phyloP scores from a whole-genome alignment of 306 rosid species.

The Crataegus laevigata region DNA sequence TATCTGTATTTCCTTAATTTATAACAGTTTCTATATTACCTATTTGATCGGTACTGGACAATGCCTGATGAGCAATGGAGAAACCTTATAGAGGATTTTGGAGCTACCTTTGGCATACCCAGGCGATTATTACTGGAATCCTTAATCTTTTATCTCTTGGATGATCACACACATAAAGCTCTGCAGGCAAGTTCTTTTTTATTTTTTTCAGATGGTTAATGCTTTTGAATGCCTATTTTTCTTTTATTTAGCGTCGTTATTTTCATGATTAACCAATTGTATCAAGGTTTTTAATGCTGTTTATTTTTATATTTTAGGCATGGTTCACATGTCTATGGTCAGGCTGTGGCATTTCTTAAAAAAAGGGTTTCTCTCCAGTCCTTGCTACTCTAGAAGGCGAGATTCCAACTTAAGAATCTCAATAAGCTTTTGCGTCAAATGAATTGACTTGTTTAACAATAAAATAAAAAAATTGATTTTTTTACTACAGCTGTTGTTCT shows the following conservation, averaged over 20 bases:
- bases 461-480: background rate
- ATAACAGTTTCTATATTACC: slow-evolving; percentile 73
- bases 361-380: background rate
- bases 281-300: slow-evolving; percentile 1
- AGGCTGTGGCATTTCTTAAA: background rate
- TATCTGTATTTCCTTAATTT: slow-evolving; percentile 44
- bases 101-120: slow-evolving; percentile 64
- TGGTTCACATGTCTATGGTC: background rate
- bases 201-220: slow-evolving; percentile 5
- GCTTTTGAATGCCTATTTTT: slow-evolving; percentile 9
- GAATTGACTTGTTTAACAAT: background rate
- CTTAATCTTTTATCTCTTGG: slow-evolving; percentile 72
- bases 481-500: background rate
- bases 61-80: slow-evolving; percentile 84
- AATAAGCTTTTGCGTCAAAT: background rate
- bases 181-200: slow-evolving; percentile 50
- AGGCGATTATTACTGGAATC: slow-evolving; percentile 80
- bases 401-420: background rate
- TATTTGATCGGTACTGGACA: slow-evolving; percentile 92
- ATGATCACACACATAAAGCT: slow-evolving; percentile 78
- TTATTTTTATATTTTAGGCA: background rate
- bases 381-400: background rate
- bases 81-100: slow-evolving; percentile 66
- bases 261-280: slow-evolving; percentile 8
- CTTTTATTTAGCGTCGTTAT: background rate